Evolutionary conservation across 2,329 filamentous ascomycete genomes (phyloP), one percentile per base, ranked within the genome.

Genomic region (Fusarium tricinctum): DNA sequence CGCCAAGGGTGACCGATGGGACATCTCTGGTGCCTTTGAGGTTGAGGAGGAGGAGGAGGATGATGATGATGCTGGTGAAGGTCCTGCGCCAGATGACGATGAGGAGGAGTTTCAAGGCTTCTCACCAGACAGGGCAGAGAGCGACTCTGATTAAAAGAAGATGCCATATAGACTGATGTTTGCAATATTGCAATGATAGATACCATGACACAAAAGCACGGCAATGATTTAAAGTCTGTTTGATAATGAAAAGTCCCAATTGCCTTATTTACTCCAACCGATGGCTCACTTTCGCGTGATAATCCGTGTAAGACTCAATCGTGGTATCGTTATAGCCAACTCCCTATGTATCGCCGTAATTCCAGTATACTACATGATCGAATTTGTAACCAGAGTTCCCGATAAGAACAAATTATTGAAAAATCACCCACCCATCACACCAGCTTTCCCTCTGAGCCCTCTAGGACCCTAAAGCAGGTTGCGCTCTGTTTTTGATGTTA

Each of bases 1-100:
- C 50, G 96, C 96, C 9, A 88, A 88, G 75, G 96, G 96, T 1
- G 96, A 98, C 80, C 86, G 96, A 43, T 98, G 94, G 93, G 96
- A 99, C 81, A 85, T 98, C 49, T 91, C 89, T 46, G 96, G 89
- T 1, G 89, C 89, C 33, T 93, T 92, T 78, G 92, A 91, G 23
- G 90, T 97, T 32, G 86, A 86, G 66, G 86, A 88, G 60, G 77
- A 82, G 38, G 83, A 80, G 1, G 80, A 80, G 0, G 78, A 80
- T 0, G 75, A 78, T 2, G 78, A 79, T 0, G 80, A 78, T 2
- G 79, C 69, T 52, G 77, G 75, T 2, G 78, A 76, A 5, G 78
- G 75, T 2, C 77, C 75, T 10, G 79, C 74, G 32, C 10, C 82
- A 14, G 82, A 84, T 26, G 81, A 78, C 2, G 78, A 79, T 0